Percentiles rank a stretch among this genome's conserved stretches.
Conservation (phyloP, 257 asterid genomes). For the Verbascum thapsus region DNA sequence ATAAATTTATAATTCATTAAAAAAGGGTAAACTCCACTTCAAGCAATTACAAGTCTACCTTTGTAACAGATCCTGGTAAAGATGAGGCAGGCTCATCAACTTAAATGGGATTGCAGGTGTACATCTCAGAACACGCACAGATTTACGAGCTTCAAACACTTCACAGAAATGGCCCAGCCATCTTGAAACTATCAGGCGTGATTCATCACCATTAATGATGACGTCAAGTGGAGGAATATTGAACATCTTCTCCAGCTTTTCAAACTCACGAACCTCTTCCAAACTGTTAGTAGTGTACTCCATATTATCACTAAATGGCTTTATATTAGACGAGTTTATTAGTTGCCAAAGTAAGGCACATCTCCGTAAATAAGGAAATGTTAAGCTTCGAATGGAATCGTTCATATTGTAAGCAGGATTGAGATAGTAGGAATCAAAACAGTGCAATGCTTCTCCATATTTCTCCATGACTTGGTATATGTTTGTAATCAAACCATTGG, state of each 20-base stretch:
- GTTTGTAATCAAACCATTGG: conserved; percentile 66
- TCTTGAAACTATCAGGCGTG: conserved; percentile 53
- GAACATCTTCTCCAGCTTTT: conserved; percentile 72
- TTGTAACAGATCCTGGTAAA: conserved; percentile 90
- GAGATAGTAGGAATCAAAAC: conserved; percentile 54
- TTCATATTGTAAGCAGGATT: conserved; percentile 51
- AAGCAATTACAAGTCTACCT: conserved; percentile 50
- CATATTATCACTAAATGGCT: conserved; percentile 59
- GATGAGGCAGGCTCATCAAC: conserved; percentile 77
- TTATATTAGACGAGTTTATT: conserved; percentile 51
- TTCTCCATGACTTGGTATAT: conserved; percentile 52
- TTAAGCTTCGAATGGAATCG: conserved; percentile 70
- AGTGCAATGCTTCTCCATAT: conserved; percentile 49
- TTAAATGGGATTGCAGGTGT: conserved; percentile 82
- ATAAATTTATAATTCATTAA: conserved; percentile 21
- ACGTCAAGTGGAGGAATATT: conserved; percentile 67
- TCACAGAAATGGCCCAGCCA: conserved; percentile 70
- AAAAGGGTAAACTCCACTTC: conserved; percentile 7
- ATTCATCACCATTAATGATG: conserved; percentile 53
- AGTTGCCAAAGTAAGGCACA: conserved; percentile 92
- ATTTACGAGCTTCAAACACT: conserved; percentile 45
- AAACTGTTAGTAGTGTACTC: conserved; percentile 31
- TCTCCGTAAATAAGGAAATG: conserved; percentile 87
- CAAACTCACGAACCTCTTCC: conserved; percentile 68
- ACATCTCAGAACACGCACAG: conserved; percentile 48